These are phyloP conservation scores for Lentinula detonsa DNA, from an alignment of 768 basidiomycete genomes.

Conservation along the genomic window DNA sequence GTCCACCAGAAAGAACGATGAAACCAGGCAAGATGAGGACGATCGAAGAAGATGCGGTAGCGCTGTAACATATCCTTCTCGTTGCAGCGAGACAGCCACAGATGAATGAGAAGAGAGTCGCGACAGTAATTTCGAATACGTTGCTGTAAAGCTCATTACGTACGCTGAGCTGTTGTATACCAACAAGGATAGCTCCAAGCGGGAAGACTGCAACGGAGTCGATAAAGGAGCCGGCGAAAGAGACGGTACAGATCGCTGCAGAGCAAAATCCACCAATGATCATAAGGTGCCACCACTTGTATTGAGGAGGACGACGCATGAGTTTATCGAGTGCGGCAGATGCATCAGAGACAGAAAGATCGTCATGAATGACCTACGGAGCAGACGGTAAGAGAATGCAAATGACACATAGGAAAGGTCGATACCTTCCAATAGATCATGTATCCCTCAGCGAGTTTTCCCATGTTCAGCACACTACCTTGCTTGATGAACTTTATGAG, in stretches of 20 bases:
- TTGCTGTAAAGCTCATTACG: slow-evolving; percentile 77
- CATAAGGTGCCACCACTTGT: slow-evolving; percentile 54
- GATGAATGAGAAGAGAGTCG: slow-evolving; percentile 74
- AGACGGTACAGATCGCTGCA: slow-evolving; percentile 64
- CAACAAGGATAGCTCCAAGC: slow-evolving; percentile 68
- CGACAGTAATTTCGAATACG: slow-evolving; percentile 79
- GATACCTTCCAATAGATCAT: slow-evolving; percentile 66
- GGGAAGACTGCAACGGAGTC: slow-evolving; percentile 71
- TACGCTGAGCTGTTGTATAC: slow-evolving; percentile 64
- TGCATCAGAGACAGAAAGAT: slow-evolving; percentile 69
- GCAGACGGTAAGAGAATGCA: not conserved
- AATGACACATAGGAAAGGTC: not conserved
- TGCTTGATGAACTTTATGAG: slow-evolving; percentile 78
- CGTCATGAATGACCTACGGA: slow-evolving; percentile 77
- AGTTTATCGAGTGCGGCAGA: slow-evolving; percentile 62
- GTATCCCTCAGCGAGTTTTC: slow-evolving; percentile 69
- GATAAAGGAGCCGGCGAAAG: slow-evolving; percentile 72
- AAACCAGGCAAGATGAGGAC: slow-evolving; percentile 79
- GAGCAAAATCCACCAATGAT: slow-evolving; percentile 77
- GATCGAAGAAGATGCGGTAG: slow-evolving; percentile 69
- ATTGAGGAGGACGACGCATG: slow-evolving; percentile 62
- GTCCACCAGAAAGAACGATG: slow-evolving; percentile 63
- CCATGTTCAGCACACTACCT: slow-evolving; percentile 64
- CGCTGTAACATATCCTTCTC: slow-evolving; percentile 72
- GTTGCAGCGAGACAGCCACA: slow-evolving; percentile 69